A percentile compares a stretch with the other conserved stretches of the same genome.
These are phyloP conservation scores for Betula pendula DNA, from an alignment of 306 rosid genomes.

Conservation along the genomic window DNA sequence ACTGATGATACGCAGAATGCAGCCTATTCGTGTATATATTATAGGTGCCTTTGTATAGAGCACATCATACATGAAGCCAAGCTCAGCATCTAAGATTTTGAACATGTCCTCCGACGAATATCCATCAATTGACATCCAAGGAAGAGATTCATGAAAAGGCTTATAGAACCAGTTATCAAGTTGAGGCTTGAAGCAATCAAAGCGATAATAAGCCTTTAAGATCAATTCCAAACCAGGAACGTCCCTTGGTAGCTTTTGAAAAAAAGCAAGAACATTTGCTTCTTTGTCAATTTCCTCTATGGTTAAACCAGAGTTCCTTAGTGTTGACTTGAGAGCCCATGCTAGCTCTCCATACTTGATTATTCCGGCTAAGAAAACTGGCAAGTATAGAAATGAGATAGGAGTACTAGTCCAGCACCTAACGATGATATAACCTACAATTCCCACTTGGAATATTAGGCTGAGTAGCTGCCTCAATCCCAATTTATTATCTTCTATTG, in stretches of 20 bases:
- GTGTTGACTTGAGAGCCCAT: slow-evolving; percentile 64
- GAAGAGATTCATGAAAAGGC: slow-evolving; percentile 52
- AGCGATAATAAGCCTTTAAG: slow-evolving; percentile 61
- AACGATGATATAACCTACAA: slow-evolving; percentile 50
- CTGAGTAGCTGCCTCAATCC: slow-evolving; percentile 54
- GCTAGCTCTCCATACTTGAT: slow-evolving; percentile 66
- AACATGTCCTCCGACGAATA: slow-evolving; percentile 43
- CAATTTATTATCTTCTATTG: slow-evolving; percentile 58
- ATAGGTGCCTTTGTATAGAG: slow-evolving; percentile 63
- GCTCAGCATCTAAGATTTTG: slow-evolving; percentile 52
- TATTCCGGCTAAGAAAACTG: slow-evolving; percentile 51
- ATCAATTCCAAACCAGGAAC: slow-evolving; percentile 50
- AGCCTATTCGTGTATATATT: slow-evolving; percentile 53
- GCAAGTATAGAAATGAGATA: slow-evolving; percentile 56
- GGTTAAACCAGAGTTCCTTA: slow-evolving; percentile 43
- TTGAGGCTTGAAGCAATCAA: slow-evolving; percentile 55
- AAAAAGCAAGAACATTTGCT: slow-evolving; percentile 43
- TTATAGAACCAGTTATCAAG: slow-evolving; percentile 54
- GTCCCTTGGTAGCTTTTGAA: slow-evolving; percentile 39
- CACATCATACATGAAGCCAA: slow-evolving; percentile 72
- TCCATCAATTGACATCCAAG: slow-evolving; percentile 34
- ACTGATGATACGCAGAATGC: slow-evolving; percentile 48
- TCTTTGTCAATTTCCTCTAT: slow-evolving; percentile 43
- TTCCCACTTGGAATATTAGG: slow-evolving; percentile 51
- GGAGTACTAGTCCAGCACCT: slow-evolving; percentile 55